Evolutionary conservation across 192 early-diverging fungal genomes (phyloP).

Genomic region (Lobosporangium transversale): DNA sequence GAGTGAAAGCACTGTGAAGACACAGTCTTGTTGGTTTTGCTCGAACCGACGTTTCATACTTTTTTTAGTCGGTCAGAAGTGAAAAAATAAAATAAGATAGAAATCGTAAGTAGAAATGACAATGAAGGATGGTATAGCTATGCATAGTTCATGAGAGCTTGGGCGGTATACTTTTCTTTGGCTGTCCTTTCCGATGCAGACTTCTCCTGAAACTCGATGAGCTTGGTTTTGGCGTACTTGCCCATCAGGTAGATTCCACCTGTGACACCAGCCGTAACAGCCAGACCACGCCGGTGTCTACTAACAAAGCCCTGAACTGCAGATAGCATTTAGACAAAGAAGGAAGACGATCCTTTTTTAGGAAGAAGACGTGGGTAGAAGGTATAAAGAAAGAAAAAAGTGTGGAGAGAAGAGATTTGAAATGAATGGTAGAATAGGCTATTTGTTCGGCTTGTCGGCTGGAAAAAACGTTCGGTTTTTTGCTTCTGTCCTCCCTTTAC

Average conservation of each 20-base stretch:
- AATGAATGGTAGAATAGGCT: no score
- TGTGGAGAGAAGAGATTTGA: no score
- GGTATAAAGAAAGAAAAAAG: no score
- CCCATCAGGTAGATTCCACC: conserved; percentile 78
- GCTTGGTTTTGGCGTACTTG: conserved; percentile 76
- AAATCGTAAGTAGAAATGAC: conserved; percentile 2
- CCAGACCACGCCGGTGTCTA: conserved; percentile 71
- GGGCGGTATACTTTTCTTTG: conserved; percentile 74
- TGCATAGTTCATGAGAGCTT: neutral
- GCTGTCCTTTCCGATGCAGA: conserved; percentile 73
- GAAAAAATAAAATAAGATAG: neutral
- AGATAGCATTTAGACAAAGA: no score
- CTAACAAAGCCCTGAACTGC: conserved; percentile 69
- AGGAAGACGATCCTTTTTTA: no score
- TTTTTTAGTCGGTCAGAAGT: conserved; percentile 22
- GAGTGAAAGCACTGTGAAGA: conserved; percentile 84
- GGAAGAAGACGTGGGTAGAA: no score
- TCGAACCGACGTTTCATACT: conserved; percentile 91
- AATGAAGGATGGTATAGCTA: neutral
- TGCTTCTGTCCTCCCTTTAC: no score
- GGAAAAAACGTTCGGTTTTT: no score
- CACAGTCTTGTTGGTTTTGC: conserved; percentile 93
- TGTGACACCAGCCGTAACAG: conserved; percentile 73
- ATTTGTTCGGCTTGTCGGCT: no score
- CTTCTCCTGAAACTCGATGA: conserved; percentile 77